Evolutionary conservation across 495 filamentous ascomycete genomes (phyloP).

Genomic region (Aspergillus homomorphus): DNA sequence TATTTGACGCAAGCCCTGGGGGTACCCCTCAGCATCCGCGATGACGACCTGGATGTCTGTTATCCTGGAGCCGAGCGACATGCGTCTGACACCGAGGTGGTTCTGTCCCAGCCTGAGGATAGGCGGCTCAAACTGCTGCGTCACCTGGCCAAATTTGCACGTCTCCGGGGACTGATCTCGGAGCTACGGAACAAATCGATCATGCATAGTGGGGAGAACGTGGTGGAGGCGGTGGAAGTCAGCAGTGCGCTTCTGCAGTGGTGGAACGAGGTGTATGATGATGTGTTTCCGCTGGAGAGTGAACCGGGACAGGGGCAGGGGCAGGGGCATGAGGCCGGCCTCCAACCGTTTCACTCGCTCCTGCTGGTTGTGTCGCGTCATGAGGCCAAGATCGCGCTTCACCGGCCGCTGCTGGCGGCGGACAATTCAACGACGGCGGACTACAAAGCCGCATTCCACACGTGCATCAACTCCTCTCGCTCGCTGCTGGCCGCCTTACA

Average conservation of each 20-base stretch:
- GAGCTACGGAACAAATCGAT: slow-evolving; percentile 49
- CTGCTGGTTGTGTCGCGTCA: slow-evolving; percentile 37
- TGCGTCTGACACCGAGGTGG: slow-evolving; percentile 5
- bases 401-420: slow-evolving; percentile 40
- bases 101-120: slow-evolving; percentile 9
- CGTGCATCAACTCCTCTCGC: slow-evolving; percentile 43
- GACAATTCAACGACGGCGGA: slow-evolving; percentile 31
- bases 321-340: slow-evolving; percentile 7
- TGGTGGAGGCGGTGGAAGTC: slow-evolving; percentile 35
- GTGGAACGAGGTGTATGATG: slow-evolving; percentile 49
- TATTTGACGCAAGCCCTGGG: slow-evolving; percentile 50
- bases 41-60: slow-evolving; percentile 54
- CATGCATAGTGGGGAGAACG: slow-evolving; percentile 32
- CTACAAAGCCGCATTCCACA: slow-evolving; percentile 43
- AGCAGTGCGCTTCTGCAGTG: slow-evolving; percentile 39
- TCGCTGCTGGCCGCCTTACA: slow-evolving; percentile 35
- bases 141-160: slow-evolving; percentile 42
- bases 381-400: slow-evolving; percentile 46
- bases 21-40: slow-evolving; percentile 46
- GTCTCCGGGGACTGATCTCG: slow-evolving; percentile 40
- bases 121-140: slow-evolving; percentile 31
- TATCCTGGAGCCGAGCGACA: slow-evolving; percentile 42
- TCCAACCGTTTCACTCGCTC: slow-evolving; percentile 34
- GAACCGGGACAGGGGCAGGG: slow-evolving; percentile 16
- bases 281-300: slow-evolving; percentile 30